Base-by-base conservation (phyloP, 164 flowering plant genomes). In the Aristolochia fimbriata region DNA sequence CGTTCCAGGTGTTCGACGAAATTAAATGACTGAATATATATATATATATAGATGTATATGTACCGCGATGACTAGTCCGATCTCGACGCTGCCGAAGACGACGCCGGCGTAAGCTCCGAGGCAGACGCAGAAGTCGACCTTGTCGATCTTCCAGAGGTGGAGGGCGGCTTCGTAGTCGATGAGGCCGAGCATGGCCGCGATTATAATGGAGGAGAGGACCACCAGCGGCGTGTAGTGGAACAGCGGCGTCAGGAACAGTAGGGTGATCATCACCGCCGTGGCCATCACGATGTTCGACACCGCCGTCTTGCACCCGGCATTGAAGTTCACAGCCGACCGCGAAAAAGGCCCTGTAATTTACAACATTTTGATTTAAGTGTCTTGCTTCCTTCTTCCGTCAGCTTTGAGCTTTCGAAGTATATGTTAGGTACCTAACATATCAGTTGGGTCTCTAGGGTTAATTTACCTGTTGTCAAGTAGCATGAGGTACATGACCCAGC, bases 241-340 rank as follows among this genome's bases (percentile, higher is more conserved):
- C 68, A 85, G 33, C 2, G 88, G 92, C 1, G 84, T 85, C 0
- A 88, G 65, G 70, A 85, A 85, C 48, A 84, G 49, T 47, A 88
- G 41, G 2, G 87, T 82, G 45, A 85, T 51, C 85, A 85, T 78
- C 62, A 88, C 84, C 0, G 84, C 88, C 0, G 37, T 46, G 1
- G 96, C 86, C 92, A 85, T 85, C 9, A 86, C 92, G 17, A 84
- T 80, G 79, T 88, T 88, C 0, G 96, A 85, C 25, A 82, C 77
- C 14, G 90, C 87, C 8, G 81, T 74, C 68, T 80, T 84, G 76
- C 88, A 81, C n/a, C 92, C 96, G 6, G 92, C 88, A 57, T 82
- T 85, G 82, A 71, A 81, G 64, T 86, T 88, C 73, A 85, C 96
- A 0, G 92, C 92, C 0, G 90, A 67, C 25, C 89, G 48, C 15